These are phyloP conservation scores for Ceratocystis smalleyi DNA, from an alignment of 2,329 filamentous ascomycete species.

Conservation along the genomic window DNA sequence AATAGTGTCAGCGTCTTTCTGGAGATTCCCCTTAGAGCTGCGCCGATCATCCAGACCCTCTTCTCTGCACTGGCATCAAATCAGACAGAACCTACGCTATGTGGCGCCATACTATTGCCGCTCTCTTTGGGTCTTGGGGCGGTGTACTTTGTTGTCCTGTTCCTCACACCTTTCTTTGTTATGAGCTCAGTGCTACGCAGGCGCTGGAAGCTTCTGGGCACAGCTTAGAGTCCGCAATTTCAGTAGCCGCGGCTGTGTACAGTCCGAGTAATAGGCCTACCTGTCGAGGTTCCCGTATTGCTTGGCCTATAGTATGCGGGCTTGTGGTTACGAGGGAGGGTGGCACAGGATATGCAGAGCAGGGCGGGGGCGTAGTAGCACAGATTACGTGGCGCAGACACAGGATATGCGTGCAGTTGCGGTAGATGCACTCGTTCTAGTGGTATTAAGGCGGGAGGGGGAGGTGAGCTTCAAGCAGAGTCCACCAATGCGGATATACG, in stretches of 20 bases:
- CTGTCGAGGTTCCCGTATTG: slow-evolving; percentile 76
- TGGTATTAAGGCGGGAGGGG: neutral
- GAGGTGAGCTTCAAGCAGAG: neutral
- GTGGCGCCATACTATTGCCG: slow-evolving; percentile 65
- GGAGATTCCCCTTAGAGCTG: slow-evolving; percentile 66
- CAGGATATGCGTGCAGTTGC: neutral
- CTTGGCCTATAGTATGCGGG: slow-evolving; percentile 62
- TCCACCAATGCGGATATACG: slow-evolving; percentile 12
- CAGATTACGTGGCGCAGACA: neutral
- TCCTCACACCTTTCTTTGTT: slow-evolving; percentile 52
- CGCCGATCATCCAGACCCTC: slow-evolving; percentile 49
- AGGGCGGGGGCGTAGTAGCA: neutral
- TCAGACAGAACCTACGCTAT: slow-evolving; percentile 34
- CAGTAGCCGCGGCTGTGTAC: slow-evolving; percentile 69
- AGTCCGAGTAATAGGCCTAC: slow-evolving; percentile 59
- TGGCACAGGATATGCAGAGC: neutral
- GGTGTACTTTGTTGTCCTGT: slow-evolving; percentile 66
- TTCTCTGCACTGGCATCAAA: neutral
- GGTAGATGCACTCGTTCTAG: neutral
- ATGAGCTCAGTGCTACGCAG: slow-evolving; percentile 55
- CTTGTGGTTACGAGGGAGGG: slow-evolving; percentile 38
- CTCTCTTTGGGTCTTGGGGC: slow-evolving; percentile 74
- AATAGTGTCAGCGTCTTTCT: slow-evolving; percentile 72
- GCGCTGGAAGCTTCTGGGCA: slow-evolving; percentile 85
- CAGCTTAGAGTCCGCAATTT: slow-evolving; percentile 85